Conservation (phyloP, 208 protist genomes). For the Trypanosoma melophagium region DNA sequence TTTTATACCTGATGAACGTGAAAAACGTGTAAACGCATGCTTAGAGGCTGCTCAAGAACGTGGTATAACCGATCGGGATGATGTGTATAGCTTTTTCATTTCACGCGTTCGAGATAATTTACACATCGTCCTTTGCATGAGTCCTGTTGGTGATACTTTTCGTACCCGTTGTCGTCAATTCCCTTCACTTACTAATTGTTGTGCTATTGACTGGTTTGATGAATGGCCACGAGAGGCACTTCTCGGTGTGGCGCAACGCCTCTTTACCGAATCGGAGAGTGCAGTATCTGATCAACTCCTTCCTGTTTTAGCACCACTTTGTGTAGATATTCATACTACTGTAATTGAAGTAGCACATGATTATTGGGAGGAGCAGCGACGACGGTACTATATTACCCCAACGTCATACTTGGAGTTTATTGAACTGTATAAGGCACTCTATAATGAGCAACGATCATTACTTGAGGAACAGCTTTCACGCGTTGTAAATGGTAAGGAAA, state of each 20-base stretch:
- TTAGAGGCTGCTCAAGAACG: slow-evolving; percentile 82
- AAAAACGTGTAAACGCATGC: slow-evolving; percentile 94
- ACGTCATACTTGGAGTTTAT: slow-evolving; percentile 96
- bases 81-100: slow-evolving; percentile 95
- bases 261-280: slow-evolving; percentile 66
- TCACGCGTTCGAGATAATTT: slow-evolving; percentile 94
- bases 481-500: slow-evolving; percentile 87
- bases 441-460: slow-evolving; percentile 72
- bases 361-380: slow-evolving; percentile 92
- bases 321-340: slow-evolving; percentile 87
- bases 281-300: slow-evolving; percentile 39
- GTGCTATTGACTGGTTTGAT: slow-evolving; percentile 98
- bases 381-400: slow-evolving; percentile 94
- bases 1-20: slow-evolving; percentile 95
- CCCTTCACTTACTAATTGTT: slow-evolving; percentile 97
- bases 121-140: slow-evolving; percentile 97
- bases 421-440: slow-evolving; percentile 89
- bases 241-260: slow-evolving; percentile 77
- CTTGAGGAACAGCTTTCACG: slow-evolving; percentile 88
- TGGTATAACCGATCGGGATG: slow-evolving; percentile 90
- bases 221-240: slow-evolving; percentile 96
- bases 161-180: slow-evolving; percentile 95
- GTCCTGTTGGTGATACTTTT: slow-evolving; percentile 95
- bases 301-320: slow-evolving; percentile 70
- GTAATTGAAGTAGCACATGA: slow-evolving; percentile 67